Conservation (phyloP, 2,329 filamentous ascomycete genomes). For the Pyricularia grisea region DNA sequence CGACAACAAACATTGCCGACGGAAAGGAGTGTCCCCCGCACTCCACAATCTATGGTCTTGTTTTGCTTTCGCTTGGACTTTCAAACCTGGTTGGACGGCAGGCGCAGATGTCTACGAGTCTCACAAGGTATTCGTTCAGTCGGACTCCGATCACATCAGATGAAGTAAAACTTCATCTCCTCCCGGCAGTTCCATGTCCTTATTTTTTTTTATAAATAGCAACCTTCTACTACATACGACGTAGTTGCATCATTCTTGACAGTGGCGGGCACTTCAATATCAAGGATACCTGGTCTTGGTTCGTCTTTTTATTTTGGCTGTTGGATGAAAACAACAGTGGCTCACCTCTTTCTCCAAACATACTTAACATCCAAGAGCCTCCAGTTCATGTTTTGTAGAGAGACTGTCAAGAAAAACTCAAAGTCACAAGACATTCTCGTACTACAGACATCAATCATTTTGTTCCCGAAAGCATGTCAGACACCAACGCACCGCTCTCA, state of each 20-base stretch:
- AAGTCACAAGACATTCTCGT: background rate
- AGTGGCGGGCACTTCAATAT: background rate
- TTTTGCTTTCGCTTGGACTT: background rate
- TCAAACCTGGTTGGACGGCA: background rate
- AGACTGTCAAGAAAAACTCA: background rate
- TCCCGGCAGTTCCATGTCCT: background rate
- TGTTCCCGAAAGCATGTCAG: background rate
- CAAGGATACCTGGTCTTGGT: background rate
- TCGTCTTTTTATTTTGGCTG: background rate
- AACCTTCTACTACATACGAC: background rate
- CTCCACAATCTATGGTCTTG: background rate
- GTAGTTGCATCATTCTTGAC: background rate
- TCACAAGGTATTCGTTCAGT: background rate
- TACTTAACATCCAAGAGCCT: background rate
- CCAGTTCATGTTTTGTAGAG: background rate
- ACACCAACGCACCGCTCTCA: constrained; percentile 9
- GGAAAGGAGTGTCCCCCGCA: background rate
- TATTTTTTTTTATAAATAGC: background rate
- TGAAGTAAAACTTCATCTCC: background rate
- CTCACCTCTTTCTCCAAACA: background rate
- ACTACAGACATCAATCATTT: background rate
- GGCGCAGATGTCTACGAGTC: background rate
- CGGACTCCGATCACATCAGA: background rate
- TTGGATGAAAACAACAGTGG: background rate
- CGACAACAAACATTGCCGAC: background rate